Base-by-base conservation (phyloP, 495 filamentous ascomycete genomes). In the Daldinia decipiens region DNA sequence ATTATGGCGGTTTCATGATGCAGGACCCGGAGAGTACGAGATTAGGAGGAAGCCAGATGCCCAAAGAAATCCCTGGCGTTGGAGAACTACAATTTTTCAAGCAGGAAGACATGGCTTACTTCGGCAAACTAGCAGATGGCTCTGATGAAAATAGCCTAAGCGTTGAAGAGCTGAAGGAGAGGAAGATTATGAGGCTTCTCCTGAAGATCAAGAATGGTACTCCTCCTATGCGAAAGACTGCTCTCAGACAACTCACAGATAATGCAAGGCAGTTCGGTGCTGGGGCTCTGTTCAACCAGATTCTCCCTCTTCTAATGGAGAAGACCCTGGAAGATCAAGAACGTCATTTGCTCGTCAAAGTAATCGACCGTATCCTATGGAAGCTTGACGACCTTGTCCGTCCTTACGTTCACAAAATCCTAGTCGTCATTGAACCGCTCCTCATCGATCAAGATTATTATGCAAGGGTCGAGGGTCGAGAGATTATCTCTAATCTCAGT, bases 391-490 rank as follows among this genome's bases (percentile, higher is more conserved):
- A 98, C 75, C 87, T 98, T 69, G 95, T 98, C 53, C 92, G 96
- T 45, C 96, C 96, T 19, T 98, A 93, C 68, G 95, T 97, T 11
- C 96, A 99, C 81, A 98, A 98, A 82, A 98, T 99, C 71, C 84
- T 99, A 59, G 96, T 99, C 65, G 96, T 99, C 80, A 99, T 99
- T 74, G 96, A 99, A 83, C 96, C 96, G 6, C 83, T 99, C 68
- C 89, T 99, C 71, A 99, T 99, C 75, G 96, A 98, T 78, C 95
- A 98, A 82, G 96, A 99, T 81, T 98, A 98, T 80, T 99, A 98
- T 83, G 96, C 96, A 45, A 92, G 96, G 74, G 94, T 98, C 32
- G 96, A 99, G 79, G 96, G 96, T 78, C 92, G 95, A 59, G 96
- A 98, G 80, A 99, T 99, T 73, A 98, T 99, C 73, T 97, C 94